A percentile compares a stretch with the other conserved stretches of the same genome.
Evolutionary conservation across 1,139 yeast genomes (phyloP).

Genomic region (Geotrichum australiense): DNA sequence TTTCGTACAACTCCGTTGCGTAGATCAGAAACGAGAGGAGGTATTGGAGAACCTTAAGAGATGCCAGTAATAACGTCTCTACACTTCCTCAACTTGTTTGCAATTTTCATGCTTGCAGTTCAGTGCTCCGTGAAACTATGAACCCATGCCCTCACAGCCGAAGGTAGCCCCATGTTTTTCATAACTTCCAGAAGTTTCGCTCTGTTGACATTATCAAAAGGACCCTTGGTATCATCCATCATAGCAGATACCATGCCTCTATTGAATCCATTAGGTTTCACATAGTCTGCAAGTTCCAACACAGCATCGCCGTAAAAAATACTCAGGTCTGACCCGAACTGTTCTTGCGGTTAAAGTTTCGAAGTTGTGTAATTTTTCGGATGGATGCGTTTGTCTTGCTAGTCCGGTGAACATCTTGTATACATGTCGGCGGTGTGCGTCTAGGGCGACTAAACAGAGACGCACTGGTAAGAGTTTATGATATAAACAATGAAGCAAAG

Average conservation of each 20-base stretch:
- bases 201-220: constrained; percentile 20
- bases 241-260: constrained; percentile 2
- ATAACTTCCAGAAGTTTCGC: constrained; percentile 14
- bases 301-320: constrained; percentile 17
- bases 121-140: constrained; percentile 11
- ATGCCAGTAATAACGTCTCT: no score
- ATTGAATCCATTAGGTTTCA: not conserved
- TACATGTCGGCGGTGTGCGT: no score
- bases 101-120: constrained; percentile 5
- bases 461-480: no score
- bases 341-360: constrained; percentile 12
- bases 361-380: constrained; percentile 2
- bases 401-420: no score
- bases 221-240: constrained; percentile 20
- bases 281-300: constrained; percentile 3
- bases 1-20: constrained; percentile 18
- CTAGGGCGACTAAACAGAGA: no score
- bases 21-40: constrained; percentile 21
- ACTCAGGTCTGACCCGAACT: constrained; percentile 15
- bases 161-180: constrained; percentile 4
- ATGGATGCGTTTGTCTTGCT: no score
- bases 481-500: no score
- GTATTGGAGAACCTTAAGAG: constrained; percentile 23
- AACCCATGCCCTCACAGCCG: no score
- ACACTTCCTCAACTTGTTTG: constrained; percentile 2